Base-by-base conservation (phyloP, 495 filamentous ascomycete species). In the Aeminium ludgeri region DNA sequence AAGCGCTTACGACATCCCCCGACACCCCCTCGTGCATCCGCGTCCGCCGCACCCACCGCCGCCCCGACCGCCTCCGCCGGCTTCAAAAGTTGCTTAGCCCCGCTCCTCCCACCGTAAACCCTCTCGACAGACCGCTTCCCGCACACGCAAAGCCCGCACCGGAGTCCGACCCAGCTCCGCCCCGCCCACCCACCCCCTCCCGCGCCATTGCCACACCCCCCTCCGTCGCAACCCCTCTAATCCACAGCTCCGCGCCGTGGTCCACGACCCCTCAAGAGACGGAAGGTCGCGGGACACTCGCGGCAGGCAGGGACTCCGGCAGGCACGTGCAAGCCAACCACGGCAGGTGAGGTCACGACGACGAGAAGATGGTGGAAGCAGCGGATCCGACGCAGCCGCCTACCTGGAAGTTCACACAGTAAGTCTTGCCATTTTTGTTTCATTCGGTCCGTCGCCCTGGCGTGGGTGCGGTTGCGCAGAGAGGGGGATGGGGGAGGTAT, bases 381-480 rank as follows among this genome's bases (percentile, higher is more conserved):
- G 82, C 78, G 67, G 89, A 95, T 66, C 70, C 79, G 63, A 79
- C 72, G 64, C 73, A 49, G 50, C 46, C 84, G 61, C 87, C 89
- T 54, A 95, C 87, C 62, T 96, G 89, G 89, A 96, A 96, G 72
- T 97, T 97, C 67, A 97, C 89, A 64, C 89, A 97, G 89, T 97
- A 74, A 73, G 91, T 85, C 25, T 34, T 25, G 7, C 44, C 28
- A 12, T 43, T 46, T 36, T 11, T 41, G 8, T 36, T 27, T 11
- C 27, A n/a, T 15, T 13, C 36, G 49, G 43, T 30, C 37, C 51
- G 43, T 44, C 18, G 37, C 48, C 19, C 1, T 25, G 16, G 12
- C 10, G 2, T 17, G 13, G 12, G 6, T 43, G 39, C 37, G 17
- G 29, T 37, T n/a, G 28, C 8, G 7, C 28, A 30, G 8, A 30